Conservation (phyloP, 164 flowering plant species). For the Houttuynia cordata region DNA sequence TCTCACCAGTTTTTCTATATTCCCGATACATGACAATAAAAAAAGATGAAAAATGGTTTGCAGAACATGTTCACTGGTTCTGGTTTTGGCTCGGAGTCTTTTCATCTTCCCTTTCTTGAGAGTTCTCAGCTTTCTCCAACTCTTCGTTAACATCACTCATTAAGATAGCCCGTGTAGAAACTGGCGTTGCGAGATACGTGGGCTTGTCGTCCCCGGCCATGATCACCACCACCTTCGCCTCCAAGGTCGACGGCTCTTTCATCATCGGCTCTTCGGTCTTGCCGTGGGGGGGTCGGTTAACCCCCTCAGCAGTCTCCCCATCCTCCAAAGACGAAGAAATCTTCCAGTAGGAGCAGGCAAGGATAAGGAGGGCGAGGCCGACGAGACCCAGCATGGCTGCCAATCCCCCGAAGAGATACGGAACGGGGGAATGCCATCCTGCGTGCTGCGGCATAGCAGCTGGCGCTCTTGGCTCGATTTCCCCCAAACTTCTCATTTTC, state of each 20-base stretch:
- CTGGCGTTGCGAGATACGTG: conserved; percentile 54
- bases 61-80: neutral
- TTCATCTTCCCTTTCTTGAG: neutral
- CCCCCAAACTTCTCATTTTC: neutral
- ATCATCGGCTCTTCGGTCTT: neutral
- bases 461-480: neutral
- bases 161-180: conserved; percentile 4
- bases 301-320: neutral
- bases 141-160: neutral
- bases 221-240: conserved; percentile 51
- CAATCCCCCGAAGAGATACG: conserved; percentile 72
- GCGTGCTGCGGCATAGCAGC: neutral
- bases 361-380: conserved; percentile 62
- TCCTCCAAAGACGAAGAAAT: conserved; percentile 20
- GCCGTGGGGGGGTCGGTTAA: neutral
- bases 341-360: conserved; percentile 79
- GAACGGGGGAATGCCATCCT: conserved; percentile 70
- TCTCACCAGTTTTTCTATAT: too few relatives aligned
- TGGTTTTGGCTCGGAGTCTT: neutral
- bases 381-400: conserved; percentile 75
- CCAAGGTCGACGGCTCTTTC: conserved; percentile 14
- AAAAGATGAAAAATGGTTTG: too few relatives aligned
- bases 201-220: conserved; percentile 66
- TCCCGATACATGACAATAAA: too few relatives aligned
- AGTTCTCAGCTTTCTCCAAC: neutral